Evolutionary conservation across 306 rosid species (phyloP), one percentile per base, ranked within the genome.

Genomic region (Nissolia schottii): DNA sequence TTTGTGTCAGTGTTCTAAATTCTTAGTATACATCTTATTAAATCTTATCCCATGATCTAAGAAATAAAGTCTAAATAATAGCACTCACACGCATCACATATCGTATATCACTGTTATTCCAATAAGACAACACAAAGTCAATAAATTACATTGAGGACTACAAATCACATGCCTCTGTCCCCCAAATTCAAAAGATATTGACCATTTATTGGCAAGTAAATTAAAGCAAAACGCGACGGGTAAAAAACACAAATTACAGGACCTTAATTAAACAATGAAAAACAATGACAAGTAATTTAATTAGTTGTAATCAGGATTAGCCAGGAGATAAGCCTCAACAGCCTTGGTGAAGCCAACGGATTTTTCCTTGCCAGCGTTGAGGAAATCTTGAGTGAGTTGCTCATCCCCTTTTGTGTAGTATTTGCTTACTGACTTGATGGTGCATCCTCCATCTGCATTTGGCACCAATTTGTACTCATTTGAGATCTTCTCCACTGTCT

Each of bases 361-460:
- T 61, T 76, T 81, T 20, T 86, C 77, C 67, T 86, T 84, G 18
- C 83, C 79, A 0, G 15, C 76, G 57, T 74, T 83, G 14, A 81
- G 28, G 0, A 75, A 50, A 32, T 64, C 88, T 28, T 83, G 79
- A 1, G 76, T 64, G 41, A 78, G 40, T 35, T 41, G 68, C 0
- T 25, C 34, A 6, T 53, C 76, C 0, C 79, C 84, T 14, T 53
- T 73, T n/a, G 88, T 64, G 81, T 81, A 62, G 74, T 62, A 72
- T 29, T 55, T 62, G 62, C 74, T 81, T 3, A 1, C 46, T 45
- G 31, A 49, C 81, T 86, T 86, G 25, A 79, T 10, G 34, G 57
- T 37, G 29, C 80, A 60, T 13, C 89, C 88, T 61, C 85, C 89
- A 15, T 71, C 64, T 0, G 81, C 22, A 0, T 61, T 34, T 1